Conservation (phyloP, 306 rosid species). For the Lablab purpureus region DNA sequence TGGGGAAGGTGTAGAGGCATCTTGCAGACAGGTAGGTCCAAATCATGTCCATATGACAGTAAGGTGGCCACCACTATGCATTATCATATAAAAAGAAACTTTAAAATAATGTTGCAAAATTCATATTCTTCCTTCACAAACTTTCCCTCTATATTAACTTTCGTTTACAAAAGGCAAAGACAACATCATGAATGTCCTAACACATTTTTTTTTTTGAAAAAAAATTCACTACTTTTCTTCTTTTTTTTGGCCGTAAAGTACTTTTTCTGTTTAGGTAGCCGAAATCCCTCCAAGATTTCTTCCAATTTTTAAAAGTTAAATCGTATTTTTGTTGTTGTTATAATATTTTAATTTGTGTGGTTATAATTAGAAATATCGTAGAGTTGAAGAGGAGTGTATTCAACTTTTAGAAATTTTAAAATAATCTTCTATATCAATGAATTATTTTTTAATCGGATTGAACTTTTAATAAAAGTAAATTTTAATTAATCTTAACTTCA, state of each 20-base stretch:
- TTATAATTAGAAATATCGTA: too few relatives aligned
- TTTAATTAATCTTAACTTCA: too few relatives aligned
- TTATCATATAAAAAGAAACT: slow-evolving; percentile 39
- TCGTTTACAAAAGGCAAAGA: slow-evolving; percentile 33
- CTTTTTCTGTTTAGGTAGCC: slow-evolving; percentile 11
- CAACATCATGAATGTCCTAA: slow-evolving; percentile 55
- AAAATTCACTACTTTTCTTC: too few relatives aligned
- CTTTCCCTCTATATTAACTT: slow-evolving; percentile 46
- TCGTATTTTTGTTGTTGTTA: background rate
- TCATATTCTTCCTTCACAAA: slow-evolving; percentile 34
- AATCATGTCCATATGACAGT: slow-evolving; percentile 50
- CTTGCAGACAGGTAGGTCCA: slow-evolving; percentile 65
- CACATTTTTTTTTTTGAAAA: slow-evolving; percentile 8
- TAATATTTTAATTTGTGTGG: too few relatives aligned
- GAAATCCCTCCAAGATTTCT: slow-evolving; percentile 4
- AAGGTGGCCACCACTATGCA: slow-evolving; percentile 52
- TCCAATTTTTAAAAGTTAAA: slow-evolving; percentile 2
- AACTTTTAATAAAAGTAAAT: too few relatives aligned
- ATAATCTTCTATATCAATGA: too few relatives aligned
- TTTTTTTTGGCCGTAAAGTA: background rate
- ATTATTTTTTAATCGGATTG: too few relatives aligned
- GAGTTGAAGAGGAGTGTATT: too few relatives aligned
- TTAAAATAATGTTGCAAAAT: slow-evolving; percentile 27
- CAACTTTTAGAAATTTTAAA: too few relatives aligned
- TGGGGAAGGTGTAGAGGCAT: slow-evolving; percentile 55